Evolutionary conservation across 176 grass and related monocot species (phyloP).

Genomic region (Neostapfia colusana): DNA sequence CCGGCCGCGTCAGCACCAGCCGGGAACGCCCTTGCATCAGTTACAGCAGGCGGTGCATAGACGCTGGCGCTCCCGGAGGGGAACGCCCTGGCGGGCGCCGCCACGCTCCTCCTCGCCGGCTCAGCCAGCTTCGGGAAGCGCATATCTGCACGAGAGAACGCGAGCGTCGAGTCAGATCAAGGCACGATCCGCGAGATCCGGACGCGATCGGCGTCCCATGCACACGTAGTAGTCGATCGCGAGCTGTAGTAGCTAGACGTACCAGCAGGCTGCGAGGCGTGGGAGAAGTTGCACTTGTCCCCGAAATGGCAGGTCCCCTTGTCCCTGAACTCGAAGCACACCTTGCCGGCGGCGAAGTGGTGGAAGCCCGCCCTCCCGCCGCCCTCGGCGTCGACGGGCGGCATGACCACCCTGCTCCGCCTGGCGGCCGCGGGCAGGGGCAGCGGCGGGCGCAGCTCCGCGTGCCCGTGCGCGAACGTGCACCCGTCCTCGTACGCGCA

Average conservation of each 20-base stretch:
- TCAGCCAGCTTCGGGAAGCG: neutral
- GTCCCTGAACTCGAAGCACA: constrained; percentile 47
- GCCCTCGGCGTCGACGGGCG: neutral
- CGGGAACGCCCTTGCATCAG: constrained; percentile 23
- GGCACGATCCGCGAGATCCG: constrained; percentile 21
- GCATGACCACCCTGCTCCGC: neutral
- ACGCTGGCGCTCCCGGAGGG: neutral
- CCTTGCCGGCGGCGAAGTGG: neutral
- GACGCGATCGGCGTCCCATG: constrained; percentile 39
- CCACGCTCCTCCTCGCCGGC: neutral
- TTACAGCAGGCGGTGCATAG: neutral
- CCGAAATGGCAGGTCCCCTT: constrained; percentile 41
- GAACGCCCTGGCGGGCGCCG: neutral
- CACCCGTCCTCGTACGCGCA: constrained; percentile 46
- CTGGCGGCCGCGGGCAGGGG: neutral
- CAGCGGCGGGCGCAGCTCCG: constrained; percentile 47
- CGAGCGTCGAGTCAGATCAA: neutral
- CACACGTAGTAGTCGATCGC: neutral
- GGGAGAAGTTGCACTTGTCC: constrained; percentile 42
- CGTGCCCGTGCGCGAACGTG: constrained; percentile 59
- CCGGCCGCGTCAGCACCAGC: neutral
- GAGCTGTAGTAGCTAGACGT: neutral
- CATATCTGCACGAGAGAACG: constrained; percentile 6
- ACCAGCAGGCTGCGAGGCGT: constrained; percentile 14
- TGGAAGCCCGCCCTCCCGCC: neutral